Base-by-base conservation (phyloP, 176 grass and related monocot species). In the Cocos nucifera region DNA sequence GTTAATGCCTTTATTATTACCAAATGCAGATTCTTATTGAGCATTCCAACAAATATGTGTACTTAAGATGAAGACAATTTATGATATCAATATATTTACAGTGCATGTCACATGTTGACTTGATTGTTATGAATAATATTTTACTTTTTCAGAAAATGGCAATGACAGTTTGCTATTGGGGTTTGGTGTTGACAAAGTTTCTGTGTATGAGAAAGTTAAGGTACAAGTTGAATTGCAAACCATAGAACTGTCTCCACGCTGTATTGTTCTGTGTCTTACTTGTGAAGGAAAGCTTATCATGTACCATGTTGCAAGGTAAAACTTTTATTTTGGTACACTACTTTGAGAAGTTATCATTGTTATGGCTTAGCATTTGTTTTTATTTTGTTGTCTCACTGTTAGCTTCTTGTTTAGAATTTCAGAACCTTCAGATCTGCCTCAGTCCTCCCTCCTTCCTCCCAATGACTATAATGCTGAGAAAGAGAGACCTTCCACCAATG, bases 161-260 rank as follows among this genome's bases (percentile, higher is more conserved):
- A 87, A 96, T 76, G 92, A 96, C 67, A 96, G 90, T 79, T 76
- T 89, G 28, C 85, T 90, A 85, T 65, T 96, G 65, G 92, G 86
- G 10, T 90, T 96, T 85, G 92, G 83, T 64, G 66, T 88, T 28
- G 92, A 96, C 66, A 96, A 85, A 72, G 75, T 96, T 62, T 96
- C 92, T 0, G 65, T 96, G 65, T 90, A 80, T 73, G 69, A 90
- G 73, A 96, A 88, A 78, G 79, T 96, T 73, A 74, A 49, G 53
- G 71, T 90, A 77, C 63, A 68, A 66, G 80, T 79, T 75, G 86
- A 75, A 20, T 35, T 62, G 15, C 80, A 96, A 70, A 69, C 62
- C 55, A 74, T 77, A 73, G 92, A 96, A 75, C 61, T 96, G 51
- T 64, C 92, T 58, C 86, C 92, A 78, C 80, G 79, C 58, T 89